Conservation (phyloP, 257 asterid species). For the Orobanche coerulescens region DNA sequence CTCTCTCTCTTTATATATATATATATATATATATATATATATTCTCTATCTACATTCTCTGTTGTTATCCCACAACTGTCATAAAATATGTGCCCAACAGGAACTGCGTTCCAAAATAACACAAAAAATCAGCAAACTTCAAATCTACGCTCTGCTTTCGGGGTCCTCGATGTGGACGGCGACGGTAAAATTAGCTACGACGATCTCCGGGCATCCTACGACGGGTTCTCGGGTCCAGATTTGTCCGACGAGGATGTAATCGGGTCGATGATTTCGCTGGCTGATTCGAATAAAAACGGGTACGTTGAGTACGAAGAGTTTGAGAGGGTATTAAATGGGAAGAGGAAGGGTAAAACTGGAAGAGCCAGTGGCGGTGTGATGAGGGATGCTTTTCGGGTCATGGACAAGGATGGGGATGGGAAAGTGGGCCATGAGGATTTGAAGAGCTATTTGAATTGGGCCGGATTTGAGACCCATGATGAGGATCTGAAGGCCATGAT, state of each 20-base stretch:
- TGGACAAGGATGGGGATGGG: conserved; percentile 95
- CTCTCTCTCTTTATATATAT: too few relatives aligned
- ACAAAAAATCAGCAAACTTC: conserved; percentile 15
- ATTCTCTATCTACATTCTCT: not conserved
- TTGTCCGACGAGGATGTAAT: conserved; percentile 36
- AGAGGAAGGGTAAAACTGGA: not conserved
- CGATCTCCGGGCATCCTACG: conserved; percentile 60
- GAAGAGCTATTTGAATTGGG: conserved; percentile 47
- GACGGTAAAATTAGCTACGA: conserved; percentile 76
- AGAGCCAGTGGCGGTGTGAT: conserved; percentile 29
- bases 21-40: too few relatives aligned
- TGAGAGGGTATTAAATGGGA: conserved; percentile 51
- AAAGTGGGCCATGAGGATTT: conserved; percentile 65
- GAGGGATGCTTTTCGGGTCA: conserved; percentile 71
- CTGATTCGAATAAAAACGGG: conserved; percentile 62
- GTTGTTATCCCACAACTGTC: not conserved
- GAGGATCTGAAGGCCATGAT: conserved; percentile 90
- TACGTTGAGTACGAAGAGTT: conserved; percentile 82
- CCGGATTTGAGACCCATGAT: conserved; percentile 58
- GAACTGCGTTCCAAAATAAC: conserved; percentile 19
- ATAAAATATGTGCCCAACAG: conserved; percentile 61
- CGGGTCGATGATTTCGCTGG: conserved; percentile 62
- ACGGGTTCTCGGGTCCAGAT: conserved; percentile 20
- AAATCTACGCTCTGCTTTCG: conserved; percentile 65
- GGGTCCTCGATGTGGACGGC: conserved; percentile 64